Evolutionary conservation across 129 eudicot species (phyloP).

Genomic region (Dittrichia graveolens): DNA sequence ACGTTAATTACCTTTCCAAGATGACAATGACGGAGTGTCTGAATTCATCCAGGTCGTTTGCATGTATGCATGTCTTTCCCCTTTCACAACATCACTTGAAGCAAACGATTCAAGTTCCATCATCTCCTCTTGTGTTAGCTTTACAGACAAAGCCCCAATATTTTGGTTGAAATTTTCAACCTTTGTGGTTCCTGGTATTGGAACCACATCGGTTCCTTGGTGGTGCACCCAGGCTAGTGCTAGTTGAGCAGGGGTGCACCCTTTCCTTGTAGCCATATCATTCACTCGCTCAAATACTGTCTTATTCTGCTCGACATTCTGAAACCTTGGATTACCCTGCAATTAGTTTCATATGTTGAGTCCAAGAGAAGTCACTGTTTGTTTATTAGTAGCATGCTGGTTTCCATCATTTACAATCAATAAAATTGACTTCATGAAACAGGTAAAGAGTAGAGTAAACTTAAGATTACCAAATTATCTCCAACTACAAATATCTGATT

Average conservation of each 20-base stretch:
- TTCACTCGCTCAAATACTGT: slow-evolving; percentile 28
- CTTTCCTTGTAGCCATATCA: slow-evolving; percentile 33
- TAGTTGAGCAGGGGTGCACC: slow-evolving; percentile 25
- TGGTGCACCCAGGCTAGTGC: slow-evolving; percentile 44
- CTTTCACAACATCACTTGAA: slow-evolving; percentile 29
- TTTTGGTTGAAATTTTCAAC: slow-evolving; percentile 24
- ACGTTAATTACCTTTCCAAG: slow-evolving; percentile 20
- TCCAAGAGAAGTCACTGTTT: too few species aligned
- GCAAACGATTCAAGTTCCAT: slow-evolving; percentile 35
- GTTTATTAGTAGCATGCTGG: neutral
- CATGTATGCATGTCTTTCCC: slow-evolving; percentile 18
- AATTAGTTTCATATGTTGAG: neutral
- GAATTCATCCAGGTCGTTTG: slow-evolving; percentile 29
- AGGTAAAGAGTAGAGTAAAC: neutral
- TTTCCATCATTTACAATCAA: neutral
- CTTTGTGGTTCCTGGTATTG: slow-evolving; percentile 22
- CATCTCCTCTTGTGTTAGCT: slow-evolving; percentile 36
- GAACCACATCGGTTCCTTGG: slow-evolving; percentile 34
- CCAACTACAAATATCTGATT: neutral
- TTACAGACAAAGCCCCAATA: slow-evolving; percentile 34
- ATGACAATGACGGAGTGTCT: slow-evolving; percentile 28
- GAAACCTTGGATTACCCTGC: slow-evolving; percentile 33
- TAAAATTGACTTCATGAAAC: neutral
- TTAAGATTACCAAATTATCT: neutral
- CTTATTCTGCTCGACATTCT: slow-evolving; percentile 32